Conservation (phyloP, 78 protist genomes). For the Mantamonas sphyraenae region DNA sequence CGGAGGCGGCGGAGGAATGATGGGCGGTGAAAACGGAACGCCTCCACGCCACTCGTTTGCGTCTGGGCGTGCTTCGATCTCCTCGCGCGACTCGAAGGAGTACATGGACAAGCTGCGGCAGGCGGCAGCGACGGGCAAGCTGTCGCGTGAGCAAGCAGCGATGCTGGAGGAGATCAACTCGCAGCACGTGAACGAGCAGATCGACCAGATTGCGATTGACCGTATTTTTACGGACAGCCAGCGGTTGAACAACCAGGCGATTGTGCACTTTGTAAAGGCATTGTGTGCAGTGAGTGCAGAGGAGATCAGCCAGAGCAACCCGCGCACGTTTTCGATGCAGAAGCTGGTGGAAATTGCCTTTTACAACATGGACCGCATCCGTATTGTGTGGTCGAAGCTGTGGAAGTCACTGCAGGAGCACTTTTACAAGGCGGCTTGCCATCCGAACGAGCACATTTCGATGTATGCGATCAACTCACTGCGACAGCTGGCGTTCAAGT, state of each 20-base stretch:
- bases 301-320: constrained; percentile 47
- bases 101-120: no score
- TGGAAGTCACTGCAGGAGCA: constrained; percentile 70
- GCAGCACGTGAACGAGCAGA: background rate
- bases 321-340: constrained; percentile 16
- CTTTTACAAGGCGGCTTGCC: constrained; percentile 69
- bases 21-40: no score
- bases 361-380: constrained; percentile 84
- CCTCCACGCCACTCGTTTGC: no score
- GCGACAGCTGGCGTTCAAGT: constrained; percentile 89
- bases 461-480: constrained; percentile 87
- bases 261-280: constrained; percentile 69
- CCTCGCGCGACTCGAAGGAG: no score
- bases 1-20: no score
- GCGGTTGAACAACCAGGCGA: constrained; percentile 51
- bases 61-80: no score
- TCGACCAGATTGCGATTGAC: no score
- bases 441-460: constrained; percentile 47
- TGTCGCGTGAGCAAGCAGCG: background rate
- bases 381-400: constrained; percentile 87
- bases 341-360: constrained; percentile 86
- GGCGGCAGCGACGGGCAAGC: no score
- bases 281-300: constrained; percentile 64
- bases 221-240: no score
- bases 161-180: background rate